Evolutionary conservation across 176 grass and related monocot species (phyloP).

Genomic region (Ampelocalamus luodianensis): DNA sequence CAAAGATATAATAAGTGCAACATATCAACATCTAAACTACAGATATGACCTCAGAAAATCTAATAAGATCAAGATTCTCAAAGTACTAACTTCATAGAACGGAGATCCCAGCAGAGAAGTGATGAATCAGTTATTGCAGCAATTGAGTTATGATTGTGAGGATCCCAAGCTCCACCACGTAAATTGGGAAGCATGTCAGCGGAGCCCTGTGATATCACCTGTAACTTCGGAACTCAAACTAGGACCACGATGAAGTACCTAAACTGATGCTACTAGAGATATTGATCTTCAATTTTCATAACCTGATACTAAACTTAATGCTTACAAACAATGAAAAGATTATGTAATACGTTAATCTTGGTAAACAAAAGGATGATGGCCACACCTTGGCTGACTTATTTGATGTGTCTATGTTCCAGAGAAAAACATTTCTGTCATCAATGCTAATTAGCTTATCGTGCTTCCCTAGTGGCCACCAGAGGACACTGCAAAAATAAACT

Average conservation of each 20-base stretch:
- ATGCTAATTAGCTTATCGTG: slow-evolving; percentile 94
- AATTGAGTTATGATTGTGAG: slow-evolving; percentile 84
- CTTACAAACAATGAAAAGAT: slow-evolving; percentile 28
- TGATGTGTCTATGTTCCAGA: slow-evolving; percentile 92
- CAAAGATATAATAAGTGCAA: slow-evolving; percentile 37
- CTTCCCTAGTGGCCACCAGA: slow-evolving; percentile 89
- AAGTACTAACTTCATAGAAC: slow-evolving; percentile 84
- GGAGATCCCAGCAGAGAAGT: slow-evolving; percentile 93
- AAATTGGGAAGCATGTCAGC: slow-evolving; percentile 92
- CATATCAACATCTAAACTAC: slow-evolving; percentile 33
- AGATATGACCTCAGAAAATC: slow-evolving; percentile 33
- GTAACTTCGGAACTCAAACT: slow-evolving; percentile 32
- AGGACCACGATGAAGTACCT: slow-evolving; percentile 35
- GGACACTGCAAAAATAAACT: slow-evolving; percentile 65
- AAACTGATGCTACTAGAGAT: neutral
- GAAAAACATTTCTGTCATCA: slow-evolving; percentile 82
- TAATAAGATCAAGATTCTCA: slow-evolving; percentile 31
- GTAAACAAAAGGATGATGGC: slow-evolving; percentile 22
- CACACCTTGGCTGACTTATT: slow-evolving; percentile 81
- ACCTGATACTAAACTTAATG: slow-evolving; percentile 9
- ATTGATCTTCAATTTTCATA: slow-evolving; percentile 19
- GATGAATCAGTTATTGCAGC: slow-evolving; percentile 85
- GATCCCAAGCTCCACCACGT: slow-evolving; percentile 92
- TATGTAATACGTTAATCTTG: slow-evolving; percentile 10
- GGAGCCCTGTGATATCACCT: slow-evolving; percentile 86